Conservation (phyloP, 495 filamentous ascomycete genomes). For the Jackrogersella multiformis region DNA sequence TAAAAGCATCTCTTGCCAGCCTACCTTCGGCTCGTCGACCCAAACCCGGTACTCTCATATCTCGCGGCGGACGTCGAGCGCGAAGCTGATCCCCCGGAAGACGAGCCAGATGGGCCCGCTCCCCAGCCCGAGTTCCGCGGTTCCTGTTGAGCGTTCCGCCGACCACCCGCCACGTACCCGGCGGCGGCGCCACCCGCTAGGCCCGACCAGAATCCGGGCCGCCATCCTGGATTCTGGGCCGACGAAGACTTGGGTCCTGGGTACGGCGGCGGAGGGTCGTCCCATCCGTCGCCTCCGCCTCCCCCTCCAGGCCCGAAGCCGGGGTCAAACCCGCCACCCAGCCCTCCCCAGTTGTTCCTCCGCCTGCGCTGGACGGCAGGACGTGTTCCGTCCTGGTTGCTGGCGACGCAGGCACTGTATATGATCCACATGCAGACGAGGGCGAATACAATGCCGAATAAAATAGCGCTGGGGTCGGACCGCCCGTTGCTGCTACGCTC, state of each 20-base stretch:
- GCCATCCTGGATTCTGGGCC: constrained; percentile 65
- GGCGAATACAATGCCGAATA: constrained; percentile 50
- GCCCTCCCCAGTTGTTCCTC: constrained; percentile 37
- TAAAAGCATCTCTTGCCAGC: not conserved
- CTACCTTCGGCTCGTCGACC: constrained; percentile 81
- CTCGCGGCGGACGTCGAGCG: constrained; percentile 62
- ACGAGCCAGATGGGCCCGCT: constrained; percentile 46
- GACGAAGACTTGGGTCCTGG: constrained; percentile 50
- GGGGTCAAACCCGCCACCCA: constrained; percentile 45
- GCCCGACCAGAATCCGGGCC: constrained; percentile 90
- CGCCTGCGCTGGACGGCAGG: constrained; percentile 17
- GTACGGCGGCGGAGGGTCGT: constrained; percentile 68
- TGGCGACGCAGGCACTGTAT: constrained; percentile 52
- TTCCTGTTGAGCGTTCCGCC: constrained; percentile 49
- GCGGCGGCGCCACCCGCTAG: constrained; percentile 75
- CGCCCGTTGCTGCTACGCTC: not conserved
- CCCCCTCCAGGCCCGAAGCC: constrained; percentile 57
- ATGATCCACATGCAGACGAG: constrained; percentile 62
- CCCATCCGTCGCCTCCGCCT: constrained; percentile 61
- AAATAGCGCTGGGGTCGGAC: constrained; percentile 8
- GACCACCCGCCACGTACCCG: constrained; percentile 71
- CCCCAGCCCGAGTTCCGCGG: constrained; percentile 47
- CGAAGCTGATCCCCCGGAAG: constrained; percentile 52
- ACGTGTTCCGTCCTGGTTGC: not conserved
- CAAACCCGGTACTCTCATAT: constrained; percentile 88